Percentiles rank a stretch among this genome's conserved stretches.
These are phyloP conservation scores for Patellifolia procumbens DNA, from an alignment of 179 eudicot genomes.

Conservation along the genomic window DNA sequence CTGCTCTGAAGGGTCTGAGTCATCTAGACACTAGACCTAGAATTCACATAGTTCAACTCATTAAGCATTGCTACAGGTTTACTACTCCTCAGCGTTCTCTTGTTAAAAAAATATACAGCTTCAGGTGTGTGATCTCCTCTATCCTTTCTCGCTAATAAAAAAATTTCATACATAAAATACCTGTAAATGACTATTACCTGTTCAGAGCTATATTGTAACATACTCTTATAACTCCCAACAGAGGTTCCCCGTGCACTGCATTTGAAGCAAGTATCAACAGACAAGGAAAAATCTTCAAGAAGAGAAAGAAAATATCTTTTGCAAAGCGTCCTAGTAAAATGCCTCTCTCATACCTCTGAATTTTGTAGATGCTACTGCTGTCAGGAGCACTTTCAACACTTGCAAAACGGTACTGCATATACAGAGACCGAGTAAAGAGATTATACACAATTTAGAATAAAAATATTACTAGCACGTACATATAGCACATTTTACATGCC, in stretches of 20 bases:
- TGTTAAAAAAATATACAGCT: background rate
- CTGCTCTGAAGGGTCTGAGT: background rate
- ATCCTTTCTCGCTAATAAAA: background rate
- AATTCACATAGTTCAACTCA: background rate
- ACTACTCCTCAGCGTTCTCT: background rate
- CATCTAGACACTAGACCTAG: background rate
- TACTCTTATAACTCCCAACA: constrained; percentile 88
- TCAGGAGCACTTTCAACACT: constrained; percentile 95
- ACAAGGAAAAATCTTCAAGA: background rate
- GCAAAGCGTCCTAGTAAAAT: background rate
- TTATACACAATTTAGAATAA: constrained; percentile 9
- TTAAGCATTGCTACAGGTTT: background rate
- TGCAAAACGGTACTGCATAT: constrained; percentile 85
- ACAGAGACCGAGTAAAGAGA: constrained; percentile 25
- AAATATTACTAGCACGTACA: background rate
- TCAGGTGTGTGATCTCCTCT: constrained; percentile 1
- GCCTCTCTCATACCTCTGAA: constrained; percentile 70
- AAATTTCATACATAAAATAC: background rate
- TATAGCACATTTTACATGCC: constrained; percentile 40
- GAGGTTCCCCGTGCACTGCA: constrained; percentile 95
- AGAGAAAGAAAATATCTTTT: background rate
- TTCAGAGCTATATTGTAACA: constrained; percentile 95
- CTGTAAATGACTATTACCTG: constrained; percentile 50
- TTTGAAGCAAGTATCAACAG: constrained; percentile 18
- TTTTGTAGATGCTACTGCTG: constrained; percentile 90